These are phyloP conservation scores for Fusarium illudens DNA, from an alignment of 2,329 filamentous ascomycete species.

Conservation along the genomic window DNA sequence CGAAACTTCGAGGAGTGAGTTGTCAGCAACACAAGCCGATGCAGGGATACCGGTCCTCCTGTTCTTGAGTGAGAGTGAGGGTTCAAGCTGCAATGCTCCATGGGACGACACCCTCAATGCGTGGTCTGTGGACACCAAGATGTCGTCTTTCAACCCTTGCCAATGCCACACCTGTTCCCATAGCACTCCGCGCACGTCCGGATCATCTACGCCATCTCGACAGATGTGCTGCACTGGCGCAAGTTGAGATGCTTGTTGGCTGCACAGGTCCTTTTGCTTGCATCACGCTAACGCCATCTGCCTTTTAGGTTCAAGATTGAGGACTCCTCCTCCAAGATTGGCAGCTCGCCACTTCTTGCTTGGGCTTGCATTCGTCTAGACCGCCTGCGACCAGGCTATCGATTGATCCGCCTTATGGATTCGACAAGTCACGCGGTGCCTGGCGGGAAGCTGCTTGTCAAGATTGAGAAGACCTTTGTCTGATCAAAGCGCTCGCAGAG, in stretches of 20 bases:
- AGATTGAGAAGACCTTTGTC: conserved; percentile 57
- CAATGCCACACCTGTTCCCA: neutral
- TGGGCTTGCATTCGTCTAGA: conserved; percentile 70
- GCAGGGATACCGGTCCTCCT: neutral
- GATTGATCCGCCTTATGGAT: conserved; percentile 62
- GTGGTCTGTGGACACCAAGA: neutral
- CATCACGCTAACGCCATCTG: conserved; percentile 29
- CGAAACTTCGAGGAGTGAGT: conserved; percentile 8
- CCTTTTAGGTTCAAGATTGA: conserved; percentile 62
- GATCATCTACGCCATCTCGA: neutral
- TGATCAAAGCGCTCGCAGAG: conserved; percentile 34
- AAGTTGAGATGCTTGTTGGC: conserved; percentile 8
- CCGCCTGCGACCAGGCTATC: conserved; percentile 63
- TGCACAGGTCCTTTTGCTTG: conserved; percentile 11
- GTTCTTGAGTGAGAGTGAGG: conserved; percentile 4
- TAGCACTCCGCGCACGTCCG: neutral
- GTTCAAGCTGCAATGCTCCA: neutral
- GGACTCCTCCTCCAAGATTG: conserved; percentile 54
- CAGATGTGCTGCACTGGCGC: neutral
- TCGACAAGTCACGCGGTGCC: conserved; percentile 54
- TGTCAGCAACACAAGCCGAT: conserved; percentile 5
- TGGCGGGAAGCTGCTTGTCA: conserved; percentile 61
- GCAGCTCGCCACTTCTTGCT: conserved; percentile 53
- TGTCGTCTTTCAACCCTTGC: neutral
- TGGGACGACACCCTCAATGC: too few relatives aligned